A percentile compares a stretch with the other conserved stretches of the same genome.
Conservation (phyloP, 352 stramenopile species). For the Globisporangium echinulatum region DNA sequence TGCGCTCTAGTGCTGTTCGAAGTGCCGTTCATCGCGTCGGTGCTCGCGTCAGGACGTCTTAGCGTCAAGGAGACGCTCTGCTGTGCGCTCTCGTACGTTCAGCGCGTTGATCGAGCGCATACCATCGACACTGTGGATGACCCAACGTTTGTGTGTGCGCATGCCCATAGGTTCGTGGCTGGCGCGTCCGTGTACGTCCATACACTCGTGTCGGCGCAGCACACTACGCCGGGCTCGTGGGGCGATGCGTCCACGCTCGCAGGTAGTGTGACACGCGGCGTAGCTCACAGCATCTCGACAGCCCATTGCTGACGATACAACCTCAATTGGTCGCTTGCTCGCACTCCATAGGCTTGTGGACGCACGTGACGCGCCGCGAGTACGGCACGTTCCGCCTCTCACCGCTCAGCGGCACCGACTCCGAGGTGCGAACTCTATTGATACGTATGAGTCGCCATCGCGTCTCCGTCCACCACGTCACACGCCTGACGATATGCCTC, state of each 20-base stretch:
- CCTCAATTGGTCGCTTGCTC: background rate
- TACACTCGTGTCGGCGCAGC: slow-evolving; percentile 21
- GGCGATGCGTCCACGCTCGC: slow-evolving; percentile 75
- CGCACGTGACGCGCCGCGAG: slow-evolving; percentile 80
- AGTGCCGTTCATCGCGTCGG: slow-evolving; percentile 64
- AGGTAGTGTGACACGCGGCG: slow-evolving; percentile 24
- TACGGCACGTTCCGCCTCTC: slow-evolving; percentile 92
- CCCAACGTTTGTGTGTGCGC: too few species aligned
- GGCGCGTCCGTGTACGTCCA: slow-evolving; percentile 30
- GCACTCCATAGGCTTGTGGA: slow-evolving; percentile 18
- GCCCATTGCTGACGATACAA: background rate
- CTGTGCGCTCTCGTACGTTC: slow-evolving; percentile 19
- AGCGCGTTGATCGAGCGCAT: background rate
- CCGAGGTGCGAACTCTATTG: slow-evolving; percentile 18
- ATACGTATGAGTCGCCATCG: too few species aligned
- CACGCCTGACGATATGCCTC: too few species aligned
- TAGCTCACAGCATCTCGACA: background rate
- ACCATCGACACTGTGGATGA: too few species aligned
- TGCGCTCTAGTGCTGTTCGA: slow-evolving; percentile 73
- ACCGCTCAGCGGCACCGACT: slow-evolving; percentile 29
- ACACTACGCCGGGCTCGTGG: slow-evolving; percentile 72
- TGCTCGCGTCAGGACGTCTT: slow-evolving; percentile 26
- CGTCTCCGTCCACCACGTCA: too few species aligned
- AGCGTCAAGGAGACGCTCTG: slow-evolving; percentile 13
- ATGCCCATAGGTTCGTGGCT: slow-evolving; percentile 18